Evolutionary conservation across 2,329 filamentous ascomycete genomes (phyloP), one percentile per base, ranked within the genome.

Genomic region (Aspergillus pseudoterreus): DNA sequence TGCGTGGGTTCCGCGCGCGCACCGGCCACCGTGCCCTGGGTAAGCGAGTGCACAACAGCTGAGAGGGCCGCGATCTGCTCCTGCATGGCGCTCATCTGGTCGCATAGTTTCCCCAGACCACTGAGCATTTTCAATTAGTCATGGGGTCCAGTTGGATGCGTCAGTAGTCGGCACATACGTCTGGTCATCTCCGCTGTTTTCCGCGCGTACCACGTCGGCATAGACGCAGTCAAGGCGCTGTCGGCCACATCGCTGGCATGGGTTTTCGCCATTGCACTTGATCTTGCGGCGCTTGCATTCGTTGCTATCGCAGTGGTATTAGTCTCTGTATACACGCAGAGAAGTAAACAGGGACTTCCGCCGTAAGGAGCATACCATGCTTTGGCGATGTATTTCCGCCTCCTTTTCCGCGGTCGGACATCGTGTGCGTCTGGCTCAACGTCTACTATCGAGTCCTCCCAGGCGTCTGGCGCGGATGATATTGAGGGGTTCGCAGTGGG

Each of bases 41-140:
- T 84, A 41, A 95, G 76, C 33, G 79, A 74, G 61, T 80, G 86
- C 62, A 96, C 78, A 58, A 82, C 87, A 50, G 84, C 82, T 62
- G 85, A 88, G 39, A 96, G 79, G 54, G 81, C 79, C 44, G 87
- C 82, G 60, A 96, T 87, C 69, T 96, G 90, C 49, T 92, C 86
- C 43, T 70, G 65, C 65, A 70, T 68, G 2, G 57, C 58, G 17
- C 45, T 59, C 60, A 70, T 67, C 45, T 69, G 65, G 1, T 61
- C 57, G 30, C 66, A 62, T 1, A 70, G 54, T 22, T 50, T 59
- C 30, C 64, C 60, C 9, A 68, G 58, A 1, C 45, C 47, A 15
- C 44, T 38, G 21, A 9, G 15, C 10, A 17, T 9, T 32, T 39
- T 21, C 27, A 30, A 30, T 30, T 30, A 30, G 27, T 30, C 27